Percentiles rank a stretch among this genome's conserved stretches.
Conservation (phyloP, 2,329 filamentous ascomycete species). For the Pseudogymnoascus sp. region DNA sequence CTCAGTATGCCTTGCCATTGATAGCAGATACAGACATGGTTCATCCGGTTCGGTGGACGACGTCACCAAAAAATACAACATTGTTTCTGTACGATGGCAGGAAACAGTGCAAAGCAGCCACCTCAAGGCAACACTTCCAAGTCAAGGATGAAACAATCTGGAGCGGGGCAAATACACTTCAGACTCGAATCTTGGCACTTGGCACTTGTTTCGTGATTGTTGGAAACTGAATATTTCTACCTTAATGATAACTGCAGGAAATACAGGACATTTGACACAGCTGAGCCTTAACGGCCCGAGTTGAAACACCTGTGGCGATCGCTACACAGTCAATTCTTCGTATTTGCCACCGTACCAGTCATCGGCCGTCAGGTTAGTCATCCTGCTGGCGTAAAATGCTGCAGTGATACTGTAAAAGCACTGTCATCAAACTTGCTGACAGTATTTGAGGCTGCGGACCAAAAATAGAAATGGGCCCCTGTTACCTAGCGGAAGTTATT, state of each 20-base stretch:
- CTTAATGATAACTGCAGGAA: neutral
- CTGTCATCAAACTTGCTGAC: neutral
- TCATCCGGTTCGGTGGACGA: no score
- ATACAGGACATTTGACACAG: neutral
- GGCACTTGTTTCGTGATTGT: neutral
- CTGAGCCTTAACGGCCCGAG: slow-evolving; percentile 9
- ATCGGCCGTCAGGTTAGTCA: neutral
- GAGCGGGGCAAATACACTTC: neutral
- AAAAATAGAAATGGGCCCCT: neutral
- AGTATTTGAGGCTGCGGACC: neutral
- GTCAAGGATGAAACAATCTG: neutral
- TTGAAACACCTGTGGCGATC: neutral
- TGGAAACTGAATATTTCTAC: neutral
- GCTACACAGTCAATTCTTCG: neutral
- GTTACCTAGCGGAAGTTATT: neutral
- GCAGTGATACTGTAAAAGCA: slow-evolving; percentile 5
- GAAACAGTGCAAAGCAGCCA: neutral
- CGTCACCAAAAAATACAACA: neutral
- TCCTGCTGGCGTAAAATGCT: neutral
- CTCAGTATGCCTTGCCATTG: neutral
- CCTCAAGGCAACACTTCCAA: neutral
- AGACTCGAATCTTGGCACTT: neutral
- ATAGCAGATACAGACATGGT: neutral
- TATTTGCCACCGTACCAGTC: neutral
- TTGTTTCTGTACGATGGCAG: neutral